phyloP scores from a whole-genome alignment of 192 early-diverging fungal species.

The Coemansia sp. region DNA sequence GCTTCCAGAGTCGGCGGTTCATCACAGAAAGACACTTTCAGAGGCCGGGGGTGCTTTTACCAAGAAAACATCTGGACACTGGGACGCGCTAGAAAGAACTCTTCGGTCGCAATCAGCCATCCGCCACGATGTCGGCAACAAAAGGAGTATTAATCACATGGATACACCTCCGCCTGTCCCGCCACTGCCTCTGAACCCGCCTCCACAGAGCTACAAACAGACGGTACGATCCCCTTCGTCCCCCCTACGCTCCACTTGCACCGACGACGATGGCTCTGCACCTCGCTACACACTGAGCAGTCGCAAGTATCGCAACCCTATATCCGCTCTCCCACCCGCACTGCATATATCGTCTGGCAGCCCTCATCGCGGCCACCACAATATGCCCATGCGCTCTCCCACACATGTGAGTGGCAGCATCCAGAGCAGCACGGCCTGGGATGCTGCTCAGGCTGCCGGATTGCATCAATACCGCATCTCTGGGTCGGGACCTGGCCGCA shows the following conservation, averaged over 20 bases:
- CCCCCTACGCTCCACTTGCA: not conserved
- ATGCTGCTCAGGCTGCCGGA: conserved; percentile 17
- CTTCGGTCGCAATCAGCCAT: conserved; percentile 7
- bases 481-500: not conserved
- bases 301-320: conserved; percentile 23
- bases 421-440: conserved; percentile 14
- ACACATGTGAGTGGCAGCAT: not conserved
- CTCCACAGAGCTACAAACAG: conserved; percentile 6
- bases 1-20: not conserved
- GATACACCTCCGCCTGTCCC: conserved; percentile 31
- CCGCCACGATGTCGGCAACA: conserved; percentile 8
- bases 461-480: conserved; percentile 33
- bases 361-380: conserved; percentile 7
- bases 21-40: conserved; percentile 18
- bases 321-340: conserved; percentile 1
- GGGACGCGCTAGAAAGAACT: not conserved
- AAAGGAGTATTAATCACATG: not conserved
- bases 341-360: not conserved
- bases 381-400: not conserved
- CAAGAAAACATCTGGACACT: conserved; percentile 1
- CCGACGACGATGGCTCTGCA: conserved; percentile 3
- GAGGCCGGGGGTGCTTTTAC: conserved; percentile 18
- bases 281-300: conserved; percentile 25
- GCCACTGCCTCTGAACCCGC: conserved; percentile 24
- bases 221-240: not conserved